A percentile compares a stretch with the other conserved stretches of the same genome.
Evolutionary conservation across 495 filamentous ascomycete genomes (phyloP).

Genomic region (Aspergillus homomorphus): DNA sequence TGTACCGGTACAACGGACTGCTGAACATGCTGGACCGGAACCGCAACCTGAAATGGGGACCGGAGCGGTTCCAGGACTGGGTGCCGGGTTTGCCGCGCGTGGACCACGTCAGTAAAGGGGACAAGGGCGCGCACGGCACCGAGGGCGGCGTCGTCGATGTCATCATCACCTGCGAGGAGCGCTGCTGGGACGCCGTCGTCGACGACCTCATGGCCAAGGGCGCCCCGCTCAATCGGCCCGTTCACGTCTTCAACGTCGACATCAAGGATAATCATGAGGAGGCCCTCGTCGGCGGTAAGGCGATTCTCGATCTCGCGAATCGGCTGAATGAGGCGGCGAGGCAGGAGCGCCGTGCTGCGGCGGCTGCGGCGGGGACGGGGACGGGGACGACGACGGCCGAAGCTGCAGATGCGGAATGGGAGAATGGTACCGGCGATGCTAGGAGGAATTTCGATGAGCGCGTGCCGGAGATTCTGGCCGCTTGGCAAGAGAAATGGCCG

Average conservation of each 20-base stretch:
- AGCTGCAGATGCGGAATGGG: conserved; percentile 60
- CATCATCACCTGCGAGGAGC: conserved; percentile 96
- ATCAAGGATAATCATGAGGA: conserved; percentile 99
- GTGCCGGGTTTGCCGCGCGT: conserved; percentile 77
- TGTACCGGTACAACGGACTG: conserved; percentile 90
- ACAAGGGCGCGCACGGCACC: conserved; percentile 71
- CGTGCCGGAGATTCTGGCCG: conserved; percentile 89
- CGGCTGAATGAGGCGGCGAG: conserved; percentile 82
- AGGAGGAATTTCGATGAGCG: conserved; percentile 83
- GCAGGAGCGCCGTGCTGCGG: conserved; percentile 25
- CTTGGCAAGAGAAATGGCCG: conserved; percentile 96
- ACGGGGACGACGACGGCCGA: background rate
- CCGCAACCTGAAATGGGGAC: conserved; percentile 84
- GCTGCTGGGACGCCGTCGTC: conserved; percentile 97
- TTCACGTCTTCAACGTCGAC: conserved; percentile 97
- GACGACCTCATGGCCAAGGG: conserved; percentile 88
- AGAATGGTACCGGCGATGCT: conserved; percentile 61
- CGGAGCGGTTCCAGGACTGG: conserved; percentile 99
- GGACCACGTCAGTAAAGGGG: conserved; percentile 52
- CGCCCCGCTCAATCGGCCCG: conserved; percentile 77
- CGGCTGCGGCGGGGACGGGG: too few relatives aligned
- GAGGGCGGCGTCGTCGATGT: conserved; percentile 91
- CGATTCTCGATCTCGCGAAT: conserved; percentile 88
- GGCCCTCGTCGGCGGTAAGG: conserved; percentile 82
- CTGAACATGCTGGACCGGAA: conserved; percentile 96